These are phyloP conservation scores for Exophiala alcalophila DNA, from an alignment of 2,329 filamentous ascomycete species.

Conservation along the genomic window DNA sequence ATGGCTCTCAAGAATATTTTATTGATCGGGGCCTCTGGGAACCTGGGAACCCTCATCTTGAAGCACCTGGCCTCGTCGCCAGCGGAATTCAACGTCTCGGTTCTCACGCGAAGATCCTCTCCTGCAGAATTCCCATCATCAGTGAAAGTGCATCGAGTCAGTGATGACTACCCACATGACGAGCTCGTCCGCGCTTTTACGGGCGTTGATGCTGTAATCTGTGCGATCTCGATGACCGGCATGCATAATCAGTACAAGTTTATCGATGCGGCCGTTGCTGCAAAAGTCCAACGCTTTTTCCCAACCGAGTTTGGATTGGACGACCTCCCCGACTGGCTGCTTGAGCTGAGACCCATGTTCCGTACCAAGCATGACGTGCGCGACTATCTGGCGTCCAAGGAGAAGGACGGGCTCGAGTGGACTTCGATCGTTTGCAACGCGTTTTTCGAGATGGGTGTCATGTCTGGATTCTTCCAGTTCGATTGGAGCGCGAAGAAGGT, in stretches of 20 bases:
- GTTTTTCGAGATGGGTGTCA: conserved; percentile 39
- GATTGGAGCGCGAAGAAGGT: conserved; percentile 41
- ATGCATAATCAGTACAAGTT: conserved; percentile 36
- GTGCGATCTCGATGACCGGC: conserved; percentile 22
- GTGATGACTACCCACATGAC: conserved; percentile 20
- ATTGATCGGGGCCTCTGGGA: conserved; percentile 24
- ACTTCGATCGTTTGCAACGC: conserved; percentile 36
- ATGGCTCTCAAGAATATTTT: conserved; percentile 18
- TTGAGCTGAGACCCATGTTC: conserved; percentile 26
- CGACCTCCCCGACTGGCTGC: conserved; percentile 23
- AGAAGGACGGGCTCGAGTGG: conserved; percentile 26
- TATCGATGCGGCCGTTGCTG: conserved; percentile 41
- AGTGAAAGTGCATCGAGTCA: conserved; percentile 14
- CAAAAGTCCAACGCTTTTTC: conserved; percentile 43
- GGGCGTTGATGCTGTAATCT: conserved; percentile 23
- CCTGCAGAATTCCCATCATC: conserved; percentile 12
- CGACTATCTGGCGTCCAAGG: conserved; percentile 31
- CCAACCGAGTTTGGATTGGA: conserved; percentile 38
- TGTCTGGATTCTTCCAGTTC: conserved; percentile 46
- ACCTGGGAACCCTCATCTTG: conserved; percentile 22
- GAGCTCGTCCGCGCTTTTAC: conserved; percentile 19
- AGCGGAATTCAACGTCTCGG: conserved; percentile 14
- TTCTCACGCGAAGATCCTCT: conserved; percentile 22
- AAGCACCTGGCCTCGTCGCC: conserved; percentile 19
- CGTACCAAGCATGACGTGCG: conserved; percentile 36